phyloP scores from a whole-genome alignment of 352 stramenopile species.

The Phytophthora ohioensis region DNA sequence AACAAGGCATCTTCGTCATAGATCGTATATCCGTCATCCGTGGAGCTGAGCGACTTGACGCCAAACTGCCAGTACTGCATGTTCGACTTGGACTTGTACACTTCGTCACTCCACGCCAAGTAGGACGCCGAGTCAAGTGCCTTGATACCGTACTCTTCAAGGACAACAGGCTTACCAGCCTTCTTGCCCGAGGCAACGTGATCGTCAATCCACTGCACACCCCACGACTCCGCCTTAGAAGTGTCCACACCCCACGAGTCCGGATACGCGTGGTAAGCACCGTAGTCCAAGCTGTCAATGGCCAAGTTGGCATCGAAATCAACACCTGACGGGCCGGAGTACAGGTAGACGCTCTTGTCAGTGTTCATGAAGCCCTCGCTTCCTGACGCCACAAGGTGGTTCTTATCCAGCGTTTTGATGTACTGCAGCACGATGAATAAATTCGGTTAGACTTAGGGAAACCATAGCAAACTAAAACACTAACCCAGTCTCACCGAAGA shows the following conservation, averaged over 20 bases:
- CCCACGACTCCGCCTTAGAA: slow-evolving; percentile 35
- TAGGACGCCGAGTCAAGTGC: slow-evolving; percentile 36
- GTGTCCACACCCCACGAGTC: slow-evolving; percentile 44
- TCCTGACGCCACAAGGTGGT: slow-evolving; percentile 42
- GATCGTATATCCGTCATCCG: slow-evolving; percentile 36
- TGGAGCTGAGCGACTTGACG: slow-evolving; percentile 35
- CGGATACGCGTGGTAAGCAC: slow-evolving; percentile 45
- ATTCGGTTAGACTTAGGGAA: neutral
- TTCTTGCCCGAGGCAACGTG: slow-evolving; percentile 37
- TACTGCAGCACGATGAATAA: slow-evolving; percentile 25
- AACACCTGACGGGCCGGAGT: slow-evolving; percentile 43
- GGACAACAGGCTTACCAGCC: slow-evolving; percentile 37
- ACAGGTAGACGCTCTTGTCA: slow-evolving; percentile 45
- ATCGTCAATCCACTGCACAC: slow-evolving; percentile 44
- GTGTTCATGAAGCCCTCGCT: slow-evolving; percentile 52
- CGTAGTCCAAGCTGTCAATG: slow-evolving; percentile 43
- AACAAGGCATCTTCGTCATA: slow-evolving; percentile 34
- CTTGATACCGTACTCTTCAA: slow-evolving; percentile 47
- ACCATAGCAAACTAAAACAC: too few relatives aligned
- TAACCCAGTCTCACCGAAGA: slow-evolving; percentile 25
- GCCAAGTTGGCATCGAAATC: slow-evolving; percentile 44
- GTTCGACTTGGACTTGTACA: slow-evolving; percentile 38
- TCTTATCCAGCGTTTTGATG: slow-evolving; percentile 45
- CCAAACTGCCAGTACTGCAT: slow-evolving; percentile 57
- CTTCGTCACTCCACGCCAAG: slow-evolving; percentile 39